These are phyloP conservation scores for Cercospora janseana DNA, from an alignment of 2,329 filamentous ascomycete genomes.

Conservation along the genomic window DNA sequence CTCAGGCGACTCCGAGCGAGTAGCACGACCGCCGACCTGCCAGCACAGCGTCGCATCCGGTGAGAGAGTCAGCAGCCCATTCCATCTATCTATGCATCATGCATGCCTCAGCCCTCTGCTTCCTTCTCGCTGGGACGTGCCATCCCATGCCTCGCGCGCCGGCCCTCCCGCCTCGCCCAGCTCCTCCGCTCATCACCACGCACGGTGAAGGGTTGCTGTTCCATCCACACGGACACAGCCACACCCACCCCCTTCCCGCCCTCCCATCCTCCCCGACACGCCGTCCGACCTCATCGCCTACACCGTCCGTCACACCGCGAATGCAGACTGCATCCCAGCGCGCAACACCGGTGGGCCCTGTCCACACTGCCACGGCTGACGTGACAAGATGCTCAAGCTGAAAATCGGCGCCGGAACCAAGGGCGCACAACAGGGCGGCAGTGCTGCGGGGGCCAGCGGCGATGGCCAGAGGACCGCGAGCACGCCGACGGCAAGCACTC, in stretches of 20 bases:
- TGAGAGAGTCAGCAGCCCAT: neutral
- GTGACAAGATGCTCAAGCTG: conserved; percentile 25
- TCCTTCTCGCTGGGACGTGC: too few relatives aligned
- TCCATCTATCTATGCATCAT: too few relatives aligned
- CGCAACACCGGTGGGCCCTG: neutral
- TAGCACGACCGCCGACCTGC: neutral
- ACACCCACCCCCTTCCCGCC: neutral
- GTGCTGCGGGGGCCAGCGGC: neutral
- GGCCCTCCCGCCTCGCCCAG: too few relatives aligned
- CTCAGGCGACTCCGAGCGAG: conserved; percentile 4
- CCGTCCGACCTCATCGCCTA: neutral
- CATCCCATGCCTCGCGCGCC: too few relatives aligned
- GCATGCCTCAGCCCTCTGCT: too few relatives aligned
- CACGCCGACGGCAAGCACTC: conserved; percentile 18
- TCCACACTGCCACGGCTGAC: conserved; percentile 6
- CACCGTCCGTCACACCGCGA: conserved; percentile 2
- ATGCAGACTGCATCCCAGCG: conserved; percentile 3
- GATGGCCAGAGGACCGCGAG: conserved; percentile 4
- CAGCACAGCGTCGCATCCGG: neutral
- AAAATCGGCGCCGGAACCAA: conserved; percentile 22
- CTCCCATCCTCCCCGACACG: neutral
- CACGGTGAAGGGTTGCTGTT: too few relatives aligned
- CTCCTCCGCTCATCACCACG: too few relatives aligned
- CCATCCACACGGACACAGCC: too few relatives aligned
- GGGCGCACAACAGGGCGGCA: conserved; percentile 6